These are phyloP conservation scores for Funneliformis mosseae DNA, from an alignment of 192 early-diverging fungal species.

Conservation along the genomic window DNA sequence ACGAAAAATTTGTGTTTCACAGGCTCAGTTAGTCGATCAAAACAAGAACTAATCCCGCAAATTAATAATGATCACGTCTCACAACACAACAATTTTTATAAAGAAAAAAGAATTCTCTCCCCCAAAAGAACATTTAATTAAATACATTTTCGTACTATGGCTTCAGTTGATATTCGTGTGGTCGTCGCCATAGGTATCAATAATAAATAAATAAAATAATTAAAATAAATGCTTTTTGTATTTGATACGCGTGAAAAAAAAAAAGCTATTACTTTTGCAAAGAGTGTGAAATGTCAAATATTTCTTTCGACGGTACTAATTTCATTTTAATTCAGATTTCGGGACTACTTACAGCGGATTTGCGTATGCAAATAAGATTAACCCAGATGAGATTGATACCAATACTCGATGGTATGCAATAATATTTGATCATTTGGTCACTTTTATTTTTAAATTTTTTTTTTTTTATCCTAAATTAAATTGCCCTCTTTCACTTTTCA, in stretches of 20 bases:
- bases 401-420: constrained; percentile 9
- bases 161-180: not conserved
- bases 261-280: not conserved
- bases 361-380: constrained; percentile 18
- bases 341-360: constrained; percentile 6
- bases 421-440: not conserved
- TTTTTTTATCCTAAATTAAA: not conserved
- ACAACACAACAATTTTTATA: too few species aligned
- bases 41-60: too few species aligned
- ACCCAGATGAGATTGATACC: not conserved
- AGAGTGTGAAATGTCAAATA: too few species aligned
- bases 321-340: not conserved
- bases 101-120: too few species aligned
- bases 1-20: too few species aligned
- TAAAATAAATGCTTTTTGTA: not conserved
- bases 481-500: not conserved
- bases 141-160: not conserved
- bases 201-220: not conserved
- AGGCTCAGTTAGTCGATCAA: too few species aligned
- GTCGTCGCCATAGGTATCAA: not conserved
- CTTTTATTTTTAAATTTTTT: not conserved
- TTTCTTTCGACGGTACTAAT: too few species aligned
- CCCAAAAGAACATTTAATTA: not conserved
- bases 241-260: too few species aligned
- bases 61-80: too few species aligned